A percentile compares a stretch with the other conserved stretches of the same genome.
Evolutionary conservation across 129 eudicot genomes (phyloP).

Genomic region (Centella asiatica): DNA sequence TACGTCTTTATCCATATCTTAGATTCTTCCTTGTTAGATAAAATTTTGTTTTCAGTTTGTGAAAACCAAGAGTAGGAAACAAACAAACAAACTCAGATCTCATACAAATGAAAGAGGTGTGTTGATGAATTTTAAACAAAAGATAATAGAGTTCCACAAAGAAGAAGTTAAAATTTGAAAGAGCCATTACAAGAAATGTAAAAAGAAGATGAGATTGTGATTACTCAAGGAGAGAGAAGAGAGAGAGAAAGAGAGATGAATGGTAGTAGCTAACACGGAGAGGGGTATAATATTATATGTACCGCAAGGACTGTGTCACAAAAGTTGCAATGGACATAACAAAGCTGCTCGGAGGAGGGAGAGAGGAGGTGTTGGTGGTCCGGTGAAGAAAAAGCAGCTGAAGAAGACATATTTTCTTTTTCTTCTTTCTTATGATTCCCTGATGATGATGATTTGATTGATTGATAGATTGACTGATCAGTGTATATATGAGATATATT

Average conservation of each 20-base stretch:
- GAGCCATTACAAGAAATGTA: too few species aligned
- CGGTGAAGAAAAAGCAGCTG: constrained; percentile 62
- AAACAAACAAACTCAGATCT: too few species aligned
- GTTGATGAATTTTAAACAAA: too few species aligned
- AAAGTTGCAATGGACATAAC: constrained; percentile 74
- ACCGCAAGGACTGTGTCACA: constrained; percentile 91
- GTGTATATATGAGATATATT: constrained; percentile 17
- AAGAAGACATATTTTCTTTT: constrained; percentile 65
- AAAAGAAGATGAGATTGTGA: neutral
- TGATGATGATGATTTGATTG: constrained; percentile 55
- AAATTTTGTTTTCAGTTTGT: too few species aligned
- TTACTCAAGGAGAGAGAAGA: neutral
- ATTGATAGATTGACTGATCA: constrained; percentile 60
- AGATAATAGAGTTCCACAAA: neutral
- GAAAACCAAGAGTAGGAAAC: too few species aligned
- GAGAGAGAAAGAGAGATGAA: neutral
- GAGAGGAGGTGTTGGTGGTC: constrained; percentile 53
- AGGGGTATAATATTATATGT: neutral
- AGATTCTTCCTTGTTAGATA: too few species aligned
- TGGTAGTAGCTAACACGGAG: too few species aligned
- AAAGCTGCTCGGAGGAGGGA: constrained; percentile 76
- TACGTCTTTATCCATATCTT: too few species aligned
- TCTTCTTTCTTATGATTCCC: constrained; percentile 2
- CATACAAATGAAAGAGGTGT: too few species aligned
- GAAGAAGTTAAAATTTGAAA: neutral